Base-by-base conservation (phyloP, 306 rosid genomes). In the Gillenia trifoliata region DNA sequence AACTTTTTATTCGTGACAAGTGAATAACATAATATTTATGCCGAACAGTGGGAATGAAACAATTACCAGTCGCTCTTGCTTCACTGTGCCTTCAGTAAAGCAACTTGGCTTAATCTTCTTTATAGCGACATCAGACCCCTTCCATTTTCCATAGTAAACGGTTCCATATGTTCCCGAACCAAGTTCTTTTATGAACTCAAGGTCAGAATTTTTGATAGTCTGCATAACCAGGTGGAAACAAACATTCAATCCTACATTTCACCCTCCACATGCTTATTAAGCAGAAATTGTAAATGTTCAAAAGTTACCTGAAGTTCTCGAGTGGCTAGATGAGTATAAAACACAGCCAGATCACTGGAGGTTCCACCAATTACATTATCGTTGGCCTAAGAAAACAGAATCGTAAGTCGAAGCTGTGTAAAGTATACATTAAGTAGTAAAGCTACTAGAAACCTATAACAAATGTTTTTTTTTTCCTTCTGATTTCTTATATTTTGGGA, bases 121-220 rank as follows among this genome's bases (percentile, higher is more conserved):
- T 36, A 80, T 28, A 52, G 84, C 80, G 55, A 80, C 80, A 65
- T 71, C 73, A 45, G 80, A 75, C 3, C 84, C 80, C 80, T 75
- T 80, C 80, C 84, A 80, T 59, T 80, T 80, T 47, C 84, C 84
- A 47, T 63, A 30, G 77, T 59, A 71, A 70, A 80, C 84, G 6
- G 80, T 75, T 71, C 84, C 84, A 71, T 75, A 80, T 29, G 80
- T 80, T 34, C 80, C 84, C 0, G 77, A 80, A 57, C 84, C 80
- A 30, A 80, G 77, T 73, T 75, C 80, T 59, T 75, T 80, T 64
- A 80, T 71, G 55, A 40, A 71, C 74, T 80, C 84, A 71, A 80
- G 84, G 59, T 80, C 80, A 71, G 64, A 30, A 50, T 33, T 25
- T 55, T 65, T 75, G 1, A 80, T 80, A 26, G 70, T 75, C 84